Conservation (phyloP, 805 yeast species). For the Metschnikowia proteae region DNA sequence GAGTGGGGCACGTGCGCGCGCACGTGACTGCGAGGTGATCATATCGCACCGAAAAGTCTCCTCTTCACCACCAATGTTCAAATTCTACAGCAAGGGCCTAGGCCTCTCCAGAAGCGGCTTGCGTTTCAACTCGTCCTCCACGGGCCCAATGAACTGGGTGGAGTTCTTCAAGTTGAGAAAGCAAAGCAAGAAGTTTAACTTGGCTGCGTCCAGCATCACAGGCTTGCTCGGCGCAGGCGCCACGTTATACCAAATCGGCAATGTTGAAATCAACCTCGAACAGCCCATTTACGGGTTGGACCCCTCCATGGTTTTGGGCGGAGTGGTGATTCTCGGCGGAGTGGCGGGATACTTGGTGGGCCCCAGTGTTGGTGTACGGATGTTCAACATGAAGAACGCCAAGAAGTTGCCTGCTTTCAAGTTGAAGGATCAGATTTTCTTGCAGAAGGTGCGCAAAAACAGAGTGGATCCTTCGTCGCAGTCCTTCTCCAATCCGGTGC, state of each 20-base stretch:
- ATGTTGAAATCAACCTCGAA: constrained; percentile 82
- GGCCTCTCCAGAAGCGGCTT: constrained; percentile 4
- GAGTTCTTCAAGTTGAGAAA: constrained; percentile 75
- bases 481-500: constrained; percentile 89
- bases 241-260: constrained; percentile 75
- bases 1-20: not conserved
- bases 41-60: constrained; percentile 1
- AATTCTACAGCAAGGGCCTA: not conserved
- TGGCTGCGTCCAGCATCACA: constrained; percentile 63
- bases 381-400: constrained; percentile 58
- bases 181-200: constrained; percentile 66
- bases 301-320: constrained; percentile 76
- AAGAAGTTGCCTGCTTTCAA: constrained; percentile 45
- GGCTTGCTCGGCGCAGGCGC: constrained; percentile 60
- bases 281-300: constrained; percentile 84
- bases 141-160: constrained; percentile 58
- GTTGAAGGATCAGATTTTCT: constrained; percentile 66
- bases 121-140: constrained; percentile 24
- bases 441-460: constrained; percentile 67
- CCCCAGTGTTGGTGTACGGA: constrained; percentile 69
- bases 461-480: constrained; percentile 92
- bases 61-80: constrained; percentile 4
- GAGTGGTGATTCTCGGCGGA: constrained; percentile 68
- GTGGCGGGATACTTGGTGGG: constrained; percentile 78
- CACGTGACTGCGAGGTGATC: constrained; percentile 3